phyloP scores from a whole-genome alignment of 1,139 yeast genomes.

The Saccharomyces pastorianus region DNA sequence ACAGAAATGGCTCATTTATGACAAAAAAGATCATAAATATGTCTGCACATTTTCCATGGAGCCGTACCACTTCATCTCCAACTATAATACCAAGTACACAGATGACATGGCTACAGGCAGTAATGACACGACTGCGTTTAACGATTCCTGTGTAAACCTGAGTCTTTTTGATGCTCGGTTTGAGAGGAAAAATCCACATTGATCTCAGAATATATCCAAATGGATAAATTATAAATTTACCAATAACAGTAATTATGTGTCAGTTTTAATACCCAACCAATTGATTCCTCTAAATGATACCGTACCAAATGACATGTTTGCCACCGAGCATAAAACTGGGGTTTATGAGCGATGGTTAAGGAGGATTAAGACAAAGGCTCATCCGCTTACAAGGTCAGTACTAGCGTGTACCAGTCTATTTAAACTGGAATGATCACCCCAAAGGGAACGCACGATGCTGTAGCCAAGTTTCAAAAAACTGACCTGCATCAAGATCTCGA shows the following conservation, averaged over 20 bases:
- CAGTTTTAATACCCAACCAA: background rate
- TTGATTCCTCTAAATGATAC: too few relatives aligned
- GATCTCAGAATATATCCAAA: background rate
- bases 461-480: constrained; percentile 21
- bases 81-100: constrained; percentile 12
- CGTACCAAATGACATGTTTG: background rate
- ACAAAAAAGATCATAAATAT: constrained; percentile 16
- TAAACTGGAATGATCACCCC: constrained; percentile 8
- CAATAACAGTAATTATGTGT: background rate
- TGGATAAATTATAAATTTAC: background rate
- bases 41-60: constrained; percentile 15
- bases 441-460: constrained; percentile 9
- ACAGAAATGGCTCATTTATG: constrained; percentile 19
- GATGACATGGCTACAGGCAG: background rate
- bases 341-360: background rate
- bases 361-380: background rate
- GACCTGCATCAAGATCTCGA: constrained; percentile 20
- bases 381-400: background rate
- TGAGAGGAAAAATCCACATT: constrained; percentile 55
- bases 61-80: constrained; percentile 24
- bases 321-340: background rate
- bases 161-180: constrained; percentile 68
- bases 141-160: constrained; percentile 39
- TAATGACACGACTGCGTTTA: constrained; percentile 12
- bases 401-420: background rate